phyloP scores from a whole-genome alignment of 306 rosid genomes.

The Quercus agrifolia region DNA sequence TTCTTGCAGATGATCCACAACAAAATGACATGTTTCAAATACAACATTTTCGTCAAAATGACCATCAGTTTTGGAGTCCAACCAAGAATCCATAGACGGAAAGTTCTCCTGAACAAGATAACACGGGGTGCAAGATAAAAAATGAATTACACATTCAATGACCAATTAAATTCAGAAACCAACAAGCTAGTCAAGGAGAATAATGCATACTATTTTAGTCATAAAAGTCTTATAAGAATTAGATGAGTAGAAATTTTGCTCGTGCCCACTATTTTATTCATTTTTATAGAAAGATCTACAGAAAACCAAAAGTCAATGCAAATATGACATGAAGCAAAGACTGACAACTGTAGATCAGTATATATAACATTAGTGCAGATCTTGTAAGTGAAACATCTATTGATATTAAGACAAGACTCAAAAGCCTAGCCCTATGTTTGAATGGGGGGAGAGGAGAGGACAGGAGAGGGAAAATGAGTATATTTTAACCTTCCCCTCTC shows the following conservation, averaged over 20 bases:
- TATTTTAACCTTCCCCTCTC: no score
- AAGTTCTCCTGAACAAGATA: slow-evolving; percentile 47
- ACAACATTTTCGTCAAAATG: slow-evolving; percentile 40
- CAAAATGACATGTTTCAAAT: slow-evolving; percentile 29
- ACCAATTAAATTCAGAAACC: not conserved
- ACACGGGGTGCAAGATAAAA: slow-evolving; percentile 5
- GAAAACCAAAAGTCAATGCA: not conserved
- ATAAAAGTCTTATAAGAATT: not conserved
- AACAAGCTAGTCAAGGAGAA: not conserved
- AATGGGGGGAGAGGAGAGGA: no score
- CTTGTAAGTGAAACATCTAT: not conserved
- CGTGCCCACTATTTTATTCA: not conserved
- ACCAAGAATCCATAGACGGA: slow-evolving; percentile 42
- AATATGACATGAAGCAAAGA: slow-evolving; percentile 14
- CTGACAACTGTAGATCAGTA: not conserved
- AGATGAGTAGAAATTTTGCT: not conserved
- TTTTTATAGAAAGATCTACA: not conserved
- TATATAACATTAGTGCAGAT: not conserved
- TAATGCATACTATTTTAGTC: not conserved
- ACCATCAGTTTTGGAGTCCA: slow-evolving; percentile 37
- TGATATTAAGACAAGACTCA: not conserved
- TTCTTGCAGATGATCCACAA: slow-evolving; percentile 56
- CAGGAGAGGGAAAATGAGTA: no score
- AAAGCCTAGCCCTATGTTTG: not conserved
- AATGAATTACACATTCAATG: slow-evolving; percentile 4